Evolutionary conservation across 345 rosid genomes (phyloP), one percentile per base, ranked within the genome.

Genomic region (Salix exigua): DNA sequence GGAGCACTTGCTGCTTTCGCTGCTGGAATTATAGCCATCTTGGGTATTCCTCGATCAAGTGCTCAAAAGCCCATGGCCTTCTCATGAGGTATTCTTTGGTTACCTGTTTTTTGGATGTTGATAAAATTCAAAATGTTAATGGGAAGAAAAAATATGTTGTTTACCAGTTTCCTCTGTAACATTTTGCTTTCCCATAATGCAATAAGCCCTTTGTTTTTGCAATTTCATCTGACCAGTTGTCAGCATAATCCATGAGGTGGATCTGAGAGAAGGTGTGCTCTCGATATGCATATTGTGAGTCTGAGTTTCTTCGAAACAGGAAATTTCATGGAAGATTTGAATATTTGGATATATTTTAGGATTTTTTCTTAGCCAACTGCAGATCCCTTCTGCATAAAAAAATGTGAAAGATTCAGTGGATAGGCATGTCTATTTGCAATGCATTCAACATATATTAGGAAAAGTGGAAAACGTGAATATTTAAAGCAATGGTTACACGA

Each of bases 31-130:
- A 78, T 92, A 61, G 92, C 97, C 76, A 89, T 94, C 81, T 87
- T 91, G 82, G 97, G 94, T 76, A 90, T 94, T 79, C 94, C 93
- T 42, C 90, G 92, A 78, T 90, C 90, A 60, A 74, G 90, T 84
- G 72, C 85, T 66, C 94, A 82, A 78, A 94, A 91, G 84, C 85
- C 88, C 28, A 83, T 83, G 84, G 76, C 78, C 46, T 81, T 86
- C 60, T 81, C 86, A 70, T 91, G 86, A 91, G 78, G 86, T 89
- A 81, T 78, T 74, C 17, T 26, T 50, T 62, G 67, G 58, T 69
- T 44, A 7, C 51, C 31, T 70, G 35, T 30, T 8, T 63, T 46
- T 63, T 50, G 16, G 23, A 74, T 60, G 70, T 44, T 60, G 11
- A 17, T 62, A 26, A 19, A 21, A 69, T 12, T 30, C 70, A 48